Percentiles rank a stretch among this genome's conserved stretches.
These are phyloP conservation scores for Colletotrichum cereale DNA, from an alignment of 2,329 filamentous ascomycete species.

Conservation along the genomic window DNA sequence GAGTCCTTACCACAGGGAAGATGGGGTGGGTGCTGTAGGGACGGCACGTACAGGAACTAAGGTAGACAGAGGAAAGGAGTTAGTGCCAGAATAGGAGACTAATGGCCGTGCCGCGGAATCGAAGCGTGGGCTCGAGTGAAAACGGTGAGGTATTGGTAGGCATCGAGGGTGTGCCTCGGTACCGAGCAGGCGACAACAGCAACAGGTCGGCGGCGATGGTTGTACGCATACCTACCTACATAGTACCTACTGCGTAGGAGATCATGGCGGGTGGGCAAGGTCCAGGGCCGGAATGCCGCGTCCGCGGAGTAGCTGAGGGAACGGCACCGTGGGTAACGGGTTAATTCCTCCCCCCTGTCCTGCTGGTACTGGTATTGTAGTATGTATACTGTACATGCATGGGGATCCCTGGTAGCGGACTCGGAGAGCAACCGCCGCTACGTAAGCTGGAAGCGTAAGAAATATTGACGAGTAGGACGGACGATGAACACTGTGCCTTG, in stretches of 20 bases:
- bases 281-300: slow-evolving; percentile 34
- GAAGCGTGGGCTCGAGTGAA: slow-evolving; percentile 29
- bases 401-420: slow-evolving; percentile 5
- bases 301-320: slow-evolving; percentile 36
- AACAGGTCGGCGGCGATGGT: background rate
- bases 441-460: slow-evolving; percentile 4
- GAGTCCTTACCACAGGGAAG: slow-evolving; percentile 25
- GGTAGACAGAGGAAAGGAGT: slow-evolving; percentile 29
- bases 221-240: background rate
- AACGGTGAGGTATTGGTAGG: background rate
- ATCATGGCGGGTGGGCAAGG: slow-evolving; percentile 25
- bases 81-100: slow-evolving; percentile 34
- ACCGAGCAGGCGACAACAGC: slow-evolving; percentile 16
- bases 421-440: background rate
- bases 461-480: background rate
- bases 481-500: background rate
- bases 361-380: slow-evolving; percentile 8
- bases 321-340: slow-evolving; percentile 16
- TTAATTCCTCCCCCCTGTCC: slow-evolving; percentile 1
- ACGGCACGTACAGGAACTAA: slow-evolving; percentile 6
- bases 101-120: slow-evolving; percentile 32
- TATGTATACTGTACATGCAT: slow-evolving; percentile 6
- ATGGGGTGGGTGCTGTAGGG: slow-evolving; percentile 15
- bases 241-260: slow-evolving; percentile 1
- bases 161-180: slow-evolving; percentile 34